A percentile compares a stretch with the other conserved stretches of the same genome.
These are phyloP conservation scores for Glycine soja DNA, from an alignment of 306 rosid genomes.

Conservation along the genomic window DNA sequence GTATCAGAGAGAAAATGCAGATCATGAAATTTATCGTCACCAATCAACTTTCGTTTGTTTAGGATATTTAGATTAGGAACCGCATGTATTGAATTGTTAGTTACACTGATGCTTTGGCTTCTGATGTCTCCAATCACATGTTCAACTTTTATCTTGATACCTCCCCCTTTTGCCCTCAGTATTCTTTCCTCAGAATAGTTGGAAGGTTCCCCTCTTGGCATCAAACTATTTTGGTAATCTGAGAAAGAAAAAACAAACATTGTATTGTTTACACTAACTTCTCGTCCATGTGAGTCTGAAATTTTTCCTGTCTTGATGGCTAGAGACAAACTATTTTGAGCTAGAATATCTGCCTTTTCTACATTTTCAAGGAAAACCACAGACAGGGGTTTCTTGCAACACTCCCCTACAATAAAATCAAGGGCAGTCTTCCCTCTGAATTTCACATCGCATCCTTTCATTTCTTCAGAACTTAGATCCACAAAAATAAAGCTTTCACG, in stretches of 20 bases:
- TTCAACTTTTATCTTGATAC: constrained; percentile 65
- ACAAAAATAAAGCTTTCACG: constrained; percentile 62
- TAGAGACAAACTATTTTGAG: constrained; percentile 68
- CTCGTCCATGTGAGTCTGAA: constrained; percentile 82
- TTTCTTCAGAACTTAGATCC: constrained; percentile 67
- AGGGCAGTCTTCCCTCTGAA: constrained; percentile 83
- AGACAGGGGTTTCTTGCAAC: constrained; percentile 73
- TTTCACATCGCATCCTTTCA: constrained; percentile 63
- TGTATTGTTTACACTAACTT: constrained; percentile 70
- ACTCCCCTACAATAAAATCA: constrained; percentile 77
- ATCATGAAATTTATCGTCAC: constrained; percentile 54
- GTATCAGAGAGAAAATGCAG: constrained; percentile 58
- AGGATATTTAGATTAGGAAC: constrained; percentile 54
- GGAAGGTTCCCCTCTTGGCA: constrained; percentile 50
- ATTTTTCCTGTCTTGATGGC: constrained; percentile 85
- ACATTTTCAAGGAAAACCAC: constrained; percentile 83
- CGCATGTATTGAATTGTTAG: constrained; percentile 46
- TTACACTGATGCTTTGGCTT: constrained; percentile 53
- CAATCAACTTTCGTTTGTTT: constrained; percentile 75
- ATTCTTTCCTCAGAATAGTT: constrained; percentile 74
- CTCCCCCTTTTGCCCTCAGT: constrained; percentile 56
- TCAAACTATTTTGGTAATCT: constrained; percentile 35
- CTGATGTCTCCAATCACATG: constrained; percentile 46
- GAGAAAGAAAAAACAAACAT: constrained; percentile 67
- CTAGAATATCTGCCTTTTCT: constrained; percentile 77